A percentile compares a stretch with the other conserved stretches of the same genome.
Evolutionary conservation across 192 early-diverging fungal species (phyloP).

Genomic region (Podila epigama): DNA sequence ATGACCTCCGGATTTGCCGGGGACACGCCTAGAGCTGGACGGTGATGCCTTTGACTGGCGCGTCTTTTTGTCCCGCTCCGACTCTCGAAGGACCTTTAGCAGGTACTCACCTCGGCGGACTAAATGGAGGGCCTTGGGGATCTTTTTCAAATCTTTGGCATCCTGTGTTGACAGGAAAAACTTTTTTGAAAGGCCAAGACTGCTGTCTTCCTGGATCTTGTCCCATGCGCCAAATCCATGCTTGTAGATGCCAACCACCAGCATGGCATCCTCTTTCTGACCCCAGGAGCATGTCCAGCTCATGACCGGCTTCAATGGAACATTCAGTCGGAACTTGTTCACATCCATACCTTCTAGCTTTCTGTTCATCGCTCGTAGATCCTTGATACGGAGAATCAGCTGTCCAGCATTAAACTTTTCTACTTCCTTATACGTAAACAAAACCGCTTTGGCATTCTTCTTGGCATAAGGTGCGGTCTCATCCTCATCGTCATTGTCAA

Average conservation of each 20-base stretch:
- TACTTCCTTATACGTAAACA: slow-evolving; percentile 80
- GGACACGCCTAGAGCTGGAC: slow-evolving; percentile 30
- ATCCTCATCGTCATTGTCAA: slow-evolving; percentile 44
- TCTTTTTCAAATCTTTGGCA: slow-evolving; percentile 59
- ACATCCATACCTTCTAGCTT: slow-evolving; percentile 66
- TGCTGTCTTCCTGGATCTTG: slow-evolving; percentile 80
- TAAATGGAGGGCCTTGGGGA: slow-evolving; percentile 87
- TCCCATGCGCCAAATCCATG: slow-evolving; percentile 96
- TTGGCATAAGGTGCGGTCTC: slow-evolving; percentile 44
- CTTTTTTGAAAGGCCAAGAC: slow-evolving; percentile 84
- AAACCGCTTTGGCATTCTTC: slow-evolving; percentile 70
- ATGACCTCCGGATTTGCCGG: slow-evolving; percentile 15
- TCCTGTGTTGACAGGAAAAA: slow-evolving; percentile 74
- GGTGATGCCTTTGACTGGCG: slow-evolving; percentile 21
- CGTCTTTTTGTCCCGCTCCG: slow-evolving; percentile 55
- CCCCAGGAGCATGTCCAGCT: slow-evolving; percentile 91
- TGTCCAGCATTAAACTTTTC: slow-evolving; percentile 87
- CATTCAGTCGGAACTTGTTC: slow-evolving; percentile 78
- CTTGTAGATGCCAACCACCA: slow-evolving; percentile 92
- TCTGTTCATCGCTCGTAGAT: slow-evolving; percentile 71
- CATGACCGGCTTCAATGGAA: slow-evolving; percentile 82
- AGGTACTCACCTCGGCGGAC: slow-evolving; percentile 90
- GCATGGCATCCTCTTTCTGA: slow-evolving; percentile 92
- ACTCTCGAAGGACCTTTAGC: slow-evolving; percentile 82
- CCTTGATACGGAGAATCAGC: slow-evolving; percentile 76